A percentile compares a stretch with the other conserved stretches of the same genome.
Evolutionary conservation across 2,329 filamentous ascomycete genomes (phyloP).

Genomic region (Pseudopithomyces chartarum): DNA sequence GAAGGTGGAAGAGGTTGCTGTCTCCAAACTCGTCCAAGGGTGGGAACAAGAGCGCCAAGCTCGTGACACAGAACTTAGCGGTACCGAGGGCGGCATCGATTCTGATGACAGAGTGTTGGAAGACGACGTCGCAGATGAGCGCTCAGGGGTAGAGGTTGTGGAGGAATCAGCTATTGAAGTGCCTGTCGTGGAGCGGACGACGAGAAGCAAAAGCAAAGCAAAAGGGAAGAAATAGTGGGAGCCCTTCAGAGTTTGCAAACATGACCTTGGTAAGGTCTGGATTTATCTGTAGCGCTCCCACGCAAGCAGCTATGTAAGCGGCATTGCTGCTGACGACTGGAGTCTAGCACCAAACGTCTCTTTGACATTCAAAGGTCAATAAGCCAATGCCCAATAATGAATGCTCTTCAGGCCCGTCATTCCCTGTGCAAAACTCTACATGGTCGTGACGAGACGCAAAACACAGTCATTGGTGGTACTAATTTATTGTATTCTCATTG

Average conservation of each 20-base stretch:
- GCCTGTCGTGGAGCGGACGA: constrained; percentile 42
- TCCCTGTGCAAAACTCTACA: too few species aligned
- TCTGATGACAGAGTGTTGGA: constrained; percentile 31
- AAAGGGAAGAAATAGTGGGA: constrained; percentile 43
- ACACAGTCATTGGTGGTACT: too few species aligned
- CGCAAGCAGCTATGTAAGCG: not conserved
- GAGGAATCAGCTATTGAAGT: constrained; percentile 27
- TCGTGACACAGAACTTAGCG: constrained; percentile 18
- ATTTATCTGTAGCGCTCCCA: not conserved
- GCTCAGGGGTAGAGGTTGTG: constrained; percentile 24
- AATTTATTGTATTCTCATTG: too few species aligned
- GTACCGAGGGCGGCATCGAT: constrained; percentile 18
- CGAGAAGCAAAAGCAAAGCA: constrained; percentile 49
- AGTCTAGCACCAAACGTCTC: not conserved
- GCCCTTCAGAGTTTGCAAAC: not conserved
- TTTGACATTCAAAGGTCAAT: constrained; percentile 1
- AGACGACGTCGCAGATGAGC: constrained; percentile 26
- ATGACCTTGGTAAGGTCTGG: not conserved
- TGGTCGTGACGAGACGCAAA: not conserved
- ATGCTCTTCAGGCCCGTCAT: too few species aligned
- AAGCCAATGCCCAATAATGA: too few species aligned
- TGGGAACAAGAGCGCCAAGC: constrained; percentile 60
- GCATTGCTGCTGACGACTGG: not conserved
- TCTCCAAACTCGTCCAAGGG: constrained; percentile 30
- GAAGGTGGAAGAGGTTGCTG: constrained; percentile 74